phyloP scores from a whole-genome alignment of 805 yeast species.

The Yarrowia osloensis region DNA sequence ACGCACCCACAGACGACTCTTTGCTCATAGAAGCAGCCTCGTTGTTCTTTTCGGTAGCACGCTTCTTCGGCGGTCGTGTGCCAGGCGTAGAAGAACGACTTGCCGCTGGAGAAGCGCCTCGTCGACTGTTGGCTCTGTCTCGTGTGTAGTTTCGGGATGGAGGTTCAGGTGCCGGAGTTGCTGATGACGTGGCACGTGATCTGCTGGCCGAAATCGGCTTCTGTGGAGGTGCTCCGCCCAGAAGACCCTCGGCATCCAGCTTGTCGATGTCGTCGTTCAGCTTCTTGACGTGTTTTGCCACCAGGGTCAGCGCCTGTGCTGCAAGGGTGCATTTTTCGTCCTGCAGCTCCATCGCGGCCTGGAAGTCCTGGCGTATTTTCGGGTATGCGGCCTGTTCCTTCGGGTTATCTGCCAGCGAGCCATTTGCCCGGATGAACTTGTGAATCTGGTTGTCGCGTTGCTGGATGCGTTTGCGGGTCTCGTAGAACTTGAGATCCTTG shows the following conservation, averaged over 20 bases:
- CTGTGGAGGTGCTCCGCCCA: slow-evolving; percentile 47
- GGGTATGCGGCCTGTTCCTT: slow-evolving; percentile 69
- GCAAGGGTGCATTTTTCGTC: slow-evolving; percentile 77
- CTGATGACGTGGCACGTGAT: slow-evolving; percentile 32
- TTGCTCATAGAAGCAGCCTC: neutral
- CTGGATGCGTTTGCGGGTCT: slow-evolving; percentile 63
- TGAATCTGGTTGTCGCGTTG: slow-evolving; percentile 79
- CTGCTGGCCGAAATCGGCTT: slow-evolving; percentile 32
- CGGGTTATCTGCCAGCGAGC: slow-evolving; percentile 77
- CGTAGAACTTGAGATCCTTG: slow-evolving; percentile 67
- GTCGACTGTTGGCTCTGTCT: slow-evolving; percentile 12
- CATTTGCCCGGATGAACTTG: slow-evolving; percentile 78
- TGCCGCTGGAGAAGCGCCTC: slow-evolving; percentile 27
- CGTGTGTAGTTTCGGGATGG: slow-evolving; percentile 29
- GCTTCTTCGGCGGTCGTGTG: slow-evolving; percentile 25
- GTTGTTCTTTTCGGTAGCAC: neutral
- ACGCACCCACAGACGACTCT: slow-evolving; percentile 22
- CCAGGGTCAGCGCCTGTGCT: slow-evolving; percentile 76
- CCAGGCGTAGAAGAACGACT: slow-evolving; percentile 28
- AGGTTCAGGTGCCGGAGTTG: slow-evolving; percentile 32
- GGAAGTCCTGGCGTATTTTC: slow-evolving; percentile 69
- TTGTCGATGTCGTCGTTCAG: slow-evolving; percentile 75
- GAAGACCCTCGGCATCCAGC: slow-evolving; percentile 76
- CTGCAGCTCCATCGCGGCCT: slow-evolving; percentile 61
- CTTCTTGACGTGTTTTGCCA: slow-evolving; percentile 70